phyloP scores from a whole-genome alignment of 2,329 filamentous ascomycete genomes.

The Neofusicoccum parvum region DNA sequence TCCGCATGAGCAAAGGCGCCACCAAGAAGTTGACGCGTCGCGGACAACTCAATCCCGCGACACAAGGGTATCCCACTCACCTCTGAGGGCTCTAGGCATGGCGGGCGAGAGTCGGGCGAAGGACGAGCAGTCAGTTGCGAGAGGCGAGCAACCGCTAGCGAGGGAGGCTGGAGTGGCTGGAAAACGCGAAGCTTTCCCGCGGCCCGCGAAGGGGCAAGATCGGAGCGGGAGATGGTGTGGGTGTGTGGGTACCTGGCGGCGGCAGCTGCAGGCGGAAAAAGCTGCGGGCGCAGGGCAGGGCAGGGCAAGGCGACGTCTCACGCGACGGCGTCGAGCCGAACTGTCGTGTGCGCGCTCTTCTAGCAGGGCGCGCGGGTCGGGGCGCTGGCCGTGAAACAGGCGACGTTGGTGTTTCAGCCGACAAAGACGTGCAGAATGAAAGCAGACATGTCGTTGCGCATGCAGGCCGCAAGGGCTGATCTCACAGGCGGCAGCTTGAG shows the following conservation, averaged over 20 bases:
- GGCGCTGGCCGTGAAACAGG: not conserved
- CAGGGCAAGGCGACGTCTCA: conserved; percentile 8
- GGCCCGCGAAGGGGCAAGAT: conserved; percentile 9
- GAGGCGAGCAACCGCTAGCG: not conserved
- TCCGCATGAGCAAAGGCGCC: not conserved
- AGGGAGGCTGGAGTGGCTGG: not conserved
- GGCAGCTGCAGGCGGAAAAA: not conserved
- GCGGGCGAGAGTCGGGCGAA: not conserved
- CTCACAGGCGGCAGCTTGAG: not conserved
- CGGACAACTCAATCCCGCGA: conserved; percentile 4
- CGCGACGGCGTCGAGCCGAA: not conserved
- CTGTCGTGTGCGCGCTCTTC: too few relatives aligned
- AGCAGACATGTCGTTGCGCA: too few relatives aligned
- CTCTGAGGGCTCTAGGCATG: conserved; percentile 62
- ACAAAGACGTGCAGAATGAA: not conserved
- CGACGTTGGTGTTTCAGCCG: not conserved
- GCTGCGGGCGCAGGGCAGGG: not conserved
- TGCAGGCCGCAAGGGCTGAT: not conserved
- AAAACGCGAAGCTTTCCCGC: not conserved
- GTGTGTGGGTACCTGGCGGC: not conserved
- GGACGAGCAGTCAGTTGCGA: not conserved
- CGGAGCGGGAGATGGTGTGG: not conserved
- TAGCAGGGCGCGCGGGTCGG: too few relatives aligned
- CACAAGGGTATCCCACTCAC: conserved; percentile 35
- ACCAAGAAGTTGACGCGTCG: not conserved